A percentile compares a stretch with the other conserved stretches of the same genome.
Evolutionary conservation across 805 yeast species (phyloP).

Genomic region (Candida ipomoeae): DNA sequence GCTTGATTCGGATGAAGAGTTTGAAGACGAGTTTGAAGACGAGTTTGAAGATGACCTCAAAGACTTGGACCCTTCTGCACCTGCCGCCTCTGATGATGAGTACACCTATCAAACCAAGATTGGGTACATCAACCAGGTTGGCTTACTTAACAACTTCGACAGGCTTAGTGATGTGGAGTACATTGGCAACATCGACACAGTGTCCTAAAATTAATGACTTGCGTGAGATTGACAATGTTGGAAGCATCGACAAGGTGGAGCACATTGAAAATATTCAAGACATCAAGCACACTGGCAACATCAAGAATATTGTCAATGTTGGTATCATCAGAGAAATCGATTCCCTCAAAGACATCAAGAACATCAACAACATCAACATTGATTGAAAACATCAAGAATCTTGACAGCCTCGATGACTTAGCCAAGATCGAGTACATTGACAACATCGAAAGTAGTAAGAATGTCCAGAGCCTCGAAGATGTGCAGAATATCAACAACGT

Average conservation of each 20-base stretch:
- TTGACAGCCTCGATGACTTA: conserved; percentile 3
- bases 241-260: conserved; percentile 5
- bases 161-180: conserved; percentile 2
- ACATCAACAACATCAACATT: not conserved
- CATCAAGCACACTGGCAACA: not conserved
- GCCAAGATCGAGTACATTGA: conserved; percentile 3
- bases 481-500: conserved; percentile 1
- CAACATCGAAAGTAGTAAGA: conserved; percentile 1
- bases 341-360: conserved; percentile 2
- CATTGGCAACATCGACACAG: not conserved
- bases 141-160: conserved; percentile 2
- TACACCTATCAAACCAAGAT: not conserved
- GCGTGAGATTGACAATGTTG: conserved; percentile 3
- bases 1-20: not conserved
- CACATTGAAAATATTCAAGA: conserved; percentile 2
- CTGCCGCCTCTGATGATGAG: not conserved
- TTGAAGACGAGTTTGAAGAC: too few relatives aligned
- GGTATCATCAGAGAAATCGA: conserved; percentile 2
- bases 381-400: conserved; percentile 2
- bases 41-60: not conserved
- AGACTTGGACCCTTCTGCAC: not conserved
- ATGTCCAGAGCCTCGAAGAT: conserved; percentile 1
- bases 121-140: conserved; percentile 1
- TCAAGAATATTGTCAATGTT: conserved; percentile 1
- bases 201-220: conserved; percentile 1